These are phyloP conservation scores for Chaetomium cochliodes DNA, from an alignment of 495 filamentous ascomycete species.

Conservation along the genomic window DNA sequence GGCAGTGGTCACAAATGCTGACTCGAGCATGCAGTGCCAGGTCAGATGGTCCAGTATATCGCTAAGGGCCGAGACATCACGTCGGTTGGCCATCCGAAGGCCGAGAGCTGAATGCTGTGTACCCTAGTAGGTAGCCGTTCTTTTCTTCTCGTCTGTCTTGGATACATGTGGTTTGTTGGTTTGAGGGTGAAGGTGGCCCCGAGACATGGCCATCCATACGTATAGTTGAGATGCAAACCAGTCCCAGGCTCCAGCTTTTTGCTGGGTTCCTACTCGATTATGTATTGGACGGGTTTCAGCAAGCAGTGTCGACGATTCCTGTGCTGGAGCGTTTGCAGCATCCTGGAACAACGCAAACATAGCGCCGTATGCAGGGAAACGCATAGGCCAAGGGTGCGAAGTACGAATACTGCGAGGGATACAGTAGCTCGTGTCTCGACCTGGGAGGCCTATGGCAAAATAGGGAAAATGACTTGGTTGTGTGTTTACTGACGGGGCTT, in stretches of 20 bases:
- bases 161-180: neutral
- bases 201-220: neutral
- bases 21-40: neutral
- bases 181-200: neutral
- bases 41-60: neutral
- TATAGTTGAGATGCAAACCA: neutral
- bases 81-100: neutral
- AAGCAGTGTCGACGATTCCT: too few species aligned
- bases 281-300: neutral
- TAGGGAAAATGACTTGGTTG: too few species aligned
- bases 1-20: neutral
- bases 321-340: too few species aligned
- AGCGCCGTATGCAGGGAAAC: too few species aligned
- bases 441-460: too few species aligned
- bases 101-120: neutral
- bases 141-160: neutral
- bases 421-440: too few species aligned
- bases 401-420: too few species aligned
- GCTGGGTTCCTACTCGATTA: neutral
- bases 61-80: neutral
- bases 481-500: too few species aligned
- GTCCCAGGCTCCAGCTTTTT: neutral
- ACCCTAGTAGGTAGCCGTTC: neutral
- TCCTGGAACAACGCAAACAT: too few species aligned
- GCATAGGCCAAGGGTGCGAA: too few species aligned